Base-by-base conservation (phyloP, 2,329 filamentous ascomycete species). In the Cladosporium sp. region DNA sequence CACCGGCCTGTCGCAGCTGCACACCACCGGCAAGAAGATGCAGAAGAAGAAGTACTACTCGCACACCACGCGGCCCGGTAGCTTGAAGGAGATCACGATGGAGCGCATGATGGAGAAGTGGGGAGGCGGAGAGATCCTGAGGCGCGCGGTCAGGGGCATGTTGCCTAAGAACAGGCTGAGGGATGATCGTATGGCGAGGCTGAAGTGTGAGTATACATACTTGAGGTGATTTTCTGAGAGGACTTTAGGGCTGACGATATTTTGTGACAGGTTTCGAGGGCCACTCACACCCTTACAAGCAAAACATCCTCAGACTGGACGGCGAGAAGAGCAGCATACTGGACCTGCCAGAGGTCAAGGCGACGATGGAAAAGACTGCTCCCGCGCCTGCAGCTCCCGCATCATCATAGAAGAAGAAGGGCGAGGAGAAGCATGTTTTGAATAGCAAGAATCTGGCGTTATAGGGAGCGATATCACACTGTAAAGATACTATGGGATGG, bases 21-120 rank as follows among this genome's bases (percentile, higher is more conserved):
- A 93, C 82, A 90, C 89, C 1, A 98, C 95, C 8, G 95, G 95
- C 71, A 91, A 92, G 78, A 99, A 99, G 84, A 91, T 89, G 78
- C 90, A 87, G 81, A 92, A 96, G 83, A 99, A 99, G 85, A 89
- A 88, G 71, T 99, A 99, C 85, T 97, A 97, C 84, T 88, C 92
- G 64, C 95, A 98, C 81, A 96, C 89, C 71, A 98, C 95, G 28
- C 86, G 92, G 14, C 95, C 95, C 0, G 95, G 95, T 65, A 91
- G 88, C 74, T 84, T 99, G 74, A 91, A 91, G 82, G 86, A 88
- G 75, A 91, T 99, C 78, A 96, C 90, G 66, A 97, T 99, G 94
- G 94, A 98, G 76, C 87, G 88, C 72, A 87, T 99, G 84, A 95
- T 97, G 85, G 90, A 87, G 74, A 97, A 97, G 84, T 91, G 92